These are phyloP conservation scores for Puccinia hordei DNA, from an alignment of 1,284 basidiomycete species.

Conservation along the genomic window DNA sequence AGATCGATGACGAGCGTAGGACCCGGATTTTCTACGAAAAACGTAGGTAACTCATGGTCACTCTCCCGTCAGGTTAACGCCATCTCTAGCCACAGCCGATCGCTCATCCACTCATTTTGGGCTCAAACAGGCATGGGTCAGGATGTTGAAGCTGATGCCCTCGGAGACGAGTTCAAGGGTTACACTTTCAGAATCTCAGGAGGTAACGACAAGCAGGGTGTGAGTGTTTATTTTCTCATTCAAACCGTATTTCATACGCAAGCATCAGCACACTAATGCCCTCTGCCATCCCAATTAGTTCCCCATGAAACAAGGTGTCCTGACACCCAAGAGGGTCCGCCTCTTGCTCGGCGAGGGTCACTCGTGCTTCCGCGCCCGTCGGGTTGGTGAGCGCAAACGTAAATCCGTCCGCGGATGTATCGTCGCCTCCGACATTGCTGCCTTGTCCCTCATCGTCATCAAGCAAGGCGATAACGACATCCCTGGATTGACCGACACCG, in stretches of 20 bases:
- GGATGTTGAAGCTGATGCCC: slow-evolving; percentile 85
- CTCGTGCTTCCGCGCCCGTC: slow-evolving; percentile 94
- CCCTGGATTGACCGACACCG: slow-evolving; percentile 86
- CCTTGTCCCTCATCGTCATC: slow-evolving; percentile 89
- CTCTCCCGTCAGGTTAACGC: not conserved
- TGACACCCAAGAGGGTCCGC: slow-evolving; percentile 88
- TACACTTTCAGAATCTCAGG: slow-evolving; percentile 97
- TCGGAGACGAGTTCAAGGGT: slow-evolving; percentile 96
- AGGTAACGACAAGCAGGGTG: slow-evolving; percentile 76
- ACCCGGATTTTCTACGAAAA: slow-evolving; percentile 90
- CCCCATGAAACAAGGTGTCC: slow-evolving; percentile 99
- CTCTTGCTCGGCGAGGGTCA: slow-evolving; percentile 93
- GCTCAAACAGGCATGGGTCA: slow-evolving; percentile 72
- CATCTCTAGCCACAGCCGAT: not conserved
- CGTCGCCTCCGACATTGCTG: slow-evolving; percentile 92
- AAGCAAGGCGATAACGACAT: slow-evolving; percentile 95
- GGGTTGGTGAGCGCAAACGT: slow-evolving; percentile 93
- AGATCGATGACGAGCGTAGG: slow-evolving; percentile 55
- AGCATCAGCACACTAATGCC: not conserved
- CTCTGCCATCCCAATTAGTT: slow-evolving; percentile 65
- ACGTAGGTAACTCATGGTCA: slow-evolving; percentile 54
- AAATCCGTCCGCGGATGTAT: slow-evolving; percentile 97
- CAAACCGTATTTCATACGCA: not conserved
- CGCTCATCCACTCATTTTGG: not conserved
- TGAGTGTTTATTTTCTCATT: slow-evolving; percentile 22